phyloP scores from a whole-genome alignment of 2,329 filamentous ascomycete genomes.

The Berkeleyomyces rouxiae region DNA sequence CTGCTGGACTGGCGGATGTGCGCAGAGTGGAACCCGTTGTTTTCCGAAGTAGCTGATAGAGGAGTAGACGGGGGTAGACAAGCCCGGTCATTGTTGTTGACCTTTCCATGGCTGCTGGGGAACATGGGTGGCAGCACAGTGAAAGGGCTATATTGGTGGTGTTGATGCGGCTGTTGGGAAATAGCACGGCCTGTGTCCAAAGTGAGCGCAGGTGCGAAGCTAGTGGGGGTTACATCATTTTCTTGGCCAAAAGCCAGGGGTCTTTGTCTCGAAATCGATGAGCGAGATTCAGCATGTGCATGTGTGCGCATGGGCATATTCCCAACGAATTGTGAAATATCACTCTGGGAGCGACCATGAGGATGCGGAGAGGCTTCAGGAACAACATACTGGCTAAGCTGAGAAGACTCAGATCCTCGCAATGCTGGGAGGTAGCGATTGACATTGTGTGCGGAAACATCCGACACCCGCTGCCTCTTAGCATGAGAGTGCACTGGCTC shows the following conservation, averaged over 20 bases:
- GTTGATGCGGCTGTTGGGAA: neutral
- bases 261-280: slow-evolving; percentile 9
- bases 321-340: slow-evolving; percentile 12
- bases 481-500: slow-evolving; percentile 7
- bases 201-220: neutral
- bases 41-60: neutral
- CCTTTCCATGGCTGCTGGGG: neutral
- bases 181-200: slow-evolving; percentile 1
- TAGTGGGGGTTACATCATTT: neutral
- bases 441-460: slow-evolving; percentile 9
- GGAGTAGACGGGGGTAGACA: slow-evolving; percentile 6
- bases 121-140: slow-evolving; percentile 6
- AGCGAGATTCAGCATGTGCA: slow-evolving; percentile 6
- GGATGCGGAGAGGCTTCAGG: neutral
- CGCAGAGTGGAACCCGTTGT: neutral
- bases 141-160: neutral
- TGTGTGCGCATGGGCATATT: slow-evolving; percentile 8
- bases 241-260: neutral
- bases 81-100: neutral
- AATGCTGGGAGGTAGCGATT: slow-evolving; percentile 7
- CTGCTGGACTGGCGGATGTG: slow-evolving; percentile 7
- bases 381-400: neutral
- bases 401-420: slow-evolving; percentile 4
- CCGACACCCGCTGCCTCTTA: slow-evolving; percentile 10
- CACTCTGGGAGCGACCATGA: slow-evolving; percentile 12